Percentiles rank a stretch among this genome's conserved stretches.
phyloP scores from a whole-genome alignment of 352 stramenopile genomes.

The Thalassiosira delicatula region DNA sequence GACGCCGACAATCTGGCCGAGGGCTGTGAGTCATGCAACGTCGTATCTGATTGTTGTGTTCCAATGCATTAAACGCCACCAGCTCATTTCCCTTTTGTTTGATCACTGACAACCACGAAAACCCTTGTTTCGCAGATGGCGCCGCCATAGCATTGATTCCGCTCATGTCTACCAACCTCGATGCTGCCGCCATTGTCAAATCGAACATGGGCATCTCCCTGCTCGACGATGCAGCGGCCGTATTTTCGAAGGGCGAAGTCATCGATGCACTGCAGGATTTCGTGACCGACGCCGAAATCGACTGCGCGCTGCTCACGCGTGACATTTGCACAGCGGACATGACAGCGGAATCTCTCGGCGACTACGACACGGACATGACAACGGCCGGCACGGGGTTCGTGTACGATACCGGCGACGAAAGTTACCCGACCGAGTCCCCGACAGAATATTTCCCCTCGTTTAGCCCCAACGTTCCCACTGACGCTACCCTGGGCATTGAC shows the following conservation, averaged over 20 bases:
- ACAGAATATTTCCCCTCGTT: background rate
- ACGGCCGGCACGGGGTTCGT: too few relatives aligned
- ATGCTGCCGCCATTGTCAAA: constrained; percentile 25
- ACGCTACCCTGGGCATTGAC: background rate
- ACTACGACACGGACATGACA: background rate
- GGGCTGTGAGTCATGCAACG: constrained; percentile 29
- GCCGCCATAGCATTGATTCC: constrained; percentile 34
- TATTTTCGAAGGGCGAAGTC: constrained; percentile 28
- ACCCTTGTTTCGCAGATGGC: constrained; percentile 8
- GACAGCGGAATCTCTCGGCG: background rate
- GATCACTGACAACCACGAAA: too few relatives aligned
- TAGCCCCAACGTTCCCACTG: background rate
- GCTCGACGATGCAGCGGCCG: background rate
- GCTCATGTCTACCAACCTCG: constrained; percentile 10
- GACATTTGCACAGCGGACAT: constrained; percentile 8
- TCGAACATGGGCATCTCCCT: constrained; percentile 29
- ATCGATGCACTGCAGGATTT: constrained; percentile 36
- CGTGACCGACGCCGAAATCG: constrained; percentile 18
- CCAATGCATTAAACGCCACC: too few relatives aligned
- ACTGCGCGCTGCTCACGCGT: constrained; percentile 40
- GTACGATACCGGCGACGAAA: too few relatives aligned
- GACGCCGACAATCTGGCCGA: constrained; percentile 45
- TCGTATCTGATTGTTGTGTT: too few relatives aligned
- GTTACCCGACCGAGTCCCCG: too few relatives aligned
- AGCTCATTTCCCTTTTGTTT: too few relatives aligned